phyloP scores from a whole-genome alignment of 1,139 yeast species.

The Diutina neorugosa region DNA sequence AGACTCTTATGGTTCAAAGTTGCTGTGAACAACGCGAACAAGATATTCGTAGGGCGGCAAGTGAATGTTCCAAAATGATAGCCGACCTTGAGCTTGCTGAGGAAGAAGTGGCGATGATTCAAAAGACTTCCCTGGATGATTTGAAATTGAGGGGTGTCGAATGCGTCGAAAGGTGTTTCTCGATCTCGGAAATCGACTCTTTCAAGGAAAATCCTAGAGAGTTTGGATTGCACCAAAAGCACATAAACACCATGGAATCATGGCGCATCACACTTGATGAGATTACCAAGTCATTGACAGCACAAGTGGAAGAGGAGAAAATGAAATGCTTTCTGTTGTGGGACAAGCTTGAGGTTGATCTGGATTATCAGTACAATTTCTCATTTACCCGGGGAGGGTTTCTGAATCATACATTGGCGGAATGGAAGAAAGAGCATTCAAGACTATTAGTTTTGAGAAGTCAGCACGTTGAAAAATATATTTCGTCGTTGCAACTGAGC shows the following conservation, averaged over 20 bases:
- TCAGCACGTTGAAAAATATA: conserved; percentile 54
- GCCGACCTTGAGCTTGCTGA: background rate
- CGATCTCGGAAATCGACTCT: background rate
- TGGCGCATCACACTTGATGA: conserved; percentile 18
- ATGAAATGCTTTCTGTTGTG: conserved; percentile 34
- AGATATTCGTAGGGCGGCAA: background rate
- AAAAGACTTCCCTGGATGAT: background rate
- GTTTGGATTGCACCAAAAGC: conserved; percentile 28
- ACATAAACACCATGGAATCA: conserved; percentile 19
- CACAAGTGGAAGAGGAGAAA: conserved; percentile 20
- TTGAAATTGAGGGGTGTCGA: background rate
- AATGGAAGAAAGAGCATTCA: conserved; percentile 41
- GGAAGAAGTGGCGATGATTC: background rate
- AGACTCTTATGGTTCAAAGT: background rate
- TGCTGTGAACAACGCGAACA: background rate
- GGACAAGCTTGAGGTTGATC: conserved; percentile 34
- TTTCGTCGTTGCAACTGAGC: conserved; percentile 44
- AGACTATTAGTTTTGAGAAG: conserved; percentile 50
- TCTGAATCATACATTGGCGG: conserved; percentile 25
- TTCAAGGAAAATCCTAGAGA: conserved; percentile 18
- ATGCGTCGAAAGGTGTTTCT: background rate
- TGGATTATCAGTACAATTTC: conserved; percentile 26
- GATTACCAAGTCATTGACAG: conserved; percentile 21
- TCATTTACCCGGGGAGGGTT: conserved; percentile 20
- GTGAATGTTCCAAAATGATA: background rate